A percentile compares a stretch with the other conserved stretches of the same genome.
phyloP scores from a whole-genome alignment of 495 filamentous ascomycete genomes.

The Penicillium mononematosum region DNA sequence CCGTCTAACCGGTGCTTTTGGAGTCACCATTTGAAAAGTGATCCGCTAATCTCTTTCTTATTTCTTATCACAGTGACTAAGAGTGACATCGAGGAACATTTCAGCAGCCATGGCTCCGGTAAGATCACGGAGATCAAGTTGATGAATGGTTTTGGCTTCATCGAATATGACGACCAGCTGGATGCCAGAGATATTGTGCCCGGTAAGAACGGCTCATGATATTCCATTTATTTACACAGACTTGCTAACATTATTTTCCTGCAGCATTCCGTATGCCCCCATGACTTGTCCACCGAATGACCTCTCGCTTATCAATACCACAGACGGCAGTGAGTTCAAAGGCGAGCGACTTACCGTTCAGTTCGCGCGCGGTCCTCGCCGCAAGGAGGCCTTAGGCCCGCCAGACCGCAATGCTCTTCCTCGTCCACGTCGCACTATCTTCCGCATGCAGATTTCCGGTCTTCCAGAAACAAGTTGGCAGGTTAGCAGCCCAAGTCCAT shows the following conservation, averaged over 20 bases:
- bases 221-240: background rate
- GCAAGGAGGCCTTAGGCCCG: slow-evolving; percentile 70
- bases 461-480: slow-evolving; percentile 99
- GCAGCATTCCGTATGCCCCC: slow-evolving; percentile 55
- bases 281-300: slow-evolving; percentile 14
- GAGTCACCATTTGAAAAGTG: slow-evolving; percentile 9
- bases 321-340: slow-evolving; percentile 98
- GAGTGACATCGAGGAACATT: slow-evolving; percentile 93
- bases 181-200: slow-evolving; percentile 97
- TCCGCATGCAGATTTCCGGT: slow-evolving; percentile 95
- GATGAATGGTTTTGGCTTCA: slow-evolving; percentile 99
- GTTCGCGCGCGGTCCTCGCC: slow-evolving; percentile 92
- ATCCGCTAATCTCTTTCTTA: slow-evolving; percentile 14
- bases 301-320: slow-evolving; percentile 21
- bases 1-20: slow-evolving; percentile 4
- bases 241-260: slow-evolving; percentile 18
- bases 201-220: slow-evolving; percentile 55
- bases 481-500: slow-evolving; percentile 79
- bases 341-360: slow-evolving; percentile 95
- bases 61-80: slow-evolving; percentile 72
- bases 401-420: slow-evolving; percentile 71
- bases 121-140: slow-evolving; percentile 99
- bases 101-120: slow-evolving; percentile 89
- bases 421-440: slow-evolving; percentile 89
- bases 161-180: slow-evolving; percentile 97